Percentiles rank a stretch among this genome's conserved stretches.
phyloP scores from a whole-genome alignment of 805 yeast genomes.

The Lipomyces chichibuensis region DNA sequence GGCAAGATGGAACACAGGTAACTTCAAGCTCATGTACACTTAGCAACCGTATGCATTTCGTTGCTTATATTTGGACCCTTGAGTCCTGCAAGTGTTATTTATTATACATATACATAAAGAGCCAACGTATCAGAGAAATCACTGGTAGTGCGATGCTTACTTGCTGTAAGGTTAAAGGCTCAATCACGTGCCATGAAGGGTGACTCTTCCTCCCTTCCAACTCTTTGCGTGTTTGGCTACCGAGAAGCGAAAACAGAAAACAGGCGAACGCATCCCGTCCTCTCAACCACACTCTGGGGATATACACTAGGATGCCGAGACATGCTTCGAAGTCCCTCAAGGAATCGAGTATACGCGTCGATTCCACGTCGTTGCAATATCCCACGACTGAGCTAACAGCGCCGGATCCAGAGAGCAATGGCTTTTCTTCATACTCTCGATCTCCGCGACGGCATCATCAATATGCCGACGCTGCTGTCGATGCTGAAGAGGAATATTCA shows the following conservation, averaged over 20 bases:
- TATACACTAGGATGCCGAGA: slow-evolving; percentile 13
- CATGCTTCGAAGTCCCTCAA: slow-evolving; percentile 17
- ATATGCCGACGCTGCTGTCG: slow-evolving; percentile 12
- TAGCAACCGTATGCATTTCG: too few relatives aligned
- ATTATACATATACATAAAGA: too few relatives aligned
- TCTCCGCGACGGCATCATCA: neutral
- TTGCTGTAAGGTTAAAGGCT: too few relatives aligned
- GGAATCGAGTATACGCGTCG: slow-evolving; percentile 24
- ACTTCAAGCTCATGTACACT: too few relatives aligned
- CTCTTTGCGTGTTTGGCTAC: neutral
- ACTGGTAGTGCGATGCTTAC: too few relatives aligned
- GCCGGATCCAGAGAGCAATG: slow-evolving; percentile 16
- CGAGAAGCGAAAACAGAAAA: neutral
- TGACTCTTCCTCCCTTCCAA: neutral
- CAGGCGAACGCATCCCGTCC: neutral
- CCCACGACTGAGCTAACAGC: slow-evolving; percentile 25
- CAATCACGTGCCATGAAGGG: neutral
- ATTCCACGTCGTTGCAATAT: slow-evolving; percentile 15
- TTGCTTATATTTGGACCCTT: too few relatives aligned
- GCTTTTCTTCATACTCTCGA: neutral
- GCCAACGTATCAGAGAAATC: too few relatives aligned
- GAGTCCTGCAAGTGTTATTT: too few relatives aligned
- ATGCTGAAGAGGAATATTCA: slow-evolving; percentile 26
- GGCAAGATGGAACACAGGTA: too few relatives aligned
- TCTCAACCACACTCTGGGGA: neutral